Base-by-base conservation (phyloP, 1,284 basidiomycete genomes). In the Apiotrichum gracile region DNA sequence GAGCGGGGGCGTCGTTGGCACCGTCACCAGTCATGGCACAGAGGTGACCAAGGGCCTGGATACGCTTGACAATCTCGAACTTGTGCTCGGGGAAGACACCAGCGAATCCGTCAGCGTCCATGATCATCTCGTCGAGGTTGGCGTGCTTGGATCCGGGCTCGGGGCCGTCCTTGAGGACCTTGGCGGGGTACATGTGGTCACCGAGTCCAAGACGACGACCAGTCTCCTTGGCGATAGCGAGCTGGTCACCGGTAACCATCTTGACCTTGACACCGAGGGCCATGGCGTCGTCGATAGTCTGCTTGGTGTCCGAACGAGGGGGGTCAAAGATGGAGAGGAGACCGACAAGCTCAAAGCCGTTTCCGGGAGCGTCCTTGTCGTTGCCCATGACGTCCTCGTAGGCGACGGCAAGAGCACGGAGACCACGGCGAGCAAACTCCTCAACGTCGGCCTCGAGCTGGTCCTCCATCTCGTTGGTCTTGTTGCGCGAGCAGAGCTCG, bases 201-300 rank as follows among this genome's bases (percentile, higher is more conserved):
- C 91, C 91, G 61, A 89, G 81, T 71, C 93, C 93, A 54, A 97
- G 88, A 81, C 92, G 89, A 78, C 92, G 88, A 66, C 94, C 93
- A 61, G 93, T 97, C 78, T 97, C 94, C 85, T 97, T 97, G 56
- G 93, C 93, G 65, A 97, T 97, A 66, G 94, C 93, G 71, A 97
- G 89, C 81, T 97, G 91, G 77, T 97, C 93, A 84, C 93, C 93
- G 45, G 93, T 97, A 62, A 97, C 92, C 94, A 97, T 97, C 87
- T 97, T 97, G 77, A 97, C 93, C 77, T 87, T 87, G 65, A 97
- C 92, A 79, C 94, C 93, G 73, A 97, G 89, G 57, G 86, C 86
- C 60, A 92, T 81, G 57, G 93, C 93, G 76, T 97, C 91, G 74
- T 97, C 91, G 72, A 98, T 96, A 34, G 94, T 98, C 79, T 97